phyloP scores from a whole-genome alignment of 805 yeast genomes.

The Spathaspora gorwiae region DNA sequence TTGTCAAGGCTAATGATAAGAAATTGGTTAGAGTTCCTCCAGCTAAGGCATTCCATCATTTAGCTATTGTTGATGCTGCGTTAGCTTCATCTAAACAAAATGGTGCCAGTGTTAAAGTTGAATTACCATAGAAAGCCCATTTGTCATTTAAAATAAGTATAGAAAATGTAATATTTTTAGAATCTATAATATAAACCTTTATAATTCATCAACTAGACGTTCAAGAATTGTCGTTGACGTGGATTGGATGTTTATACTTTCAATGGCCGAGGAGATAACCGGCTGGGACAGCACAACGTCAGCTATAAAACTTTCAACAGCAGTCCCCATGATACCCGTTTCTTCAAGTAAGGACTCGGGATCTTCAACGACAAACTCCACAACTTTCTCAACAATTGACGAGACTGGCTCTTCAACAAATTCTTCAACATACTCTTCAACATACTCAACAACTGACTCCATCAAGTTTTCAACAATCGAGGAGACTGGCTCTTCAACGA shows the following conservation, averaged over 20 bases:
- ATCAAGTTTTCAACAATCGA: constrained; percentile 1
- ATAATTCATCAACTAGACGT: constrained; percentile 11
- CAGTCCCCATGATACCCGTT: too few relatives aligned
- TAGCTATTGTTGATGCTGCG: constrained; percentile 85
- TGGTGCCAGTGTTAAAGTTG: constrained; percentile 50
- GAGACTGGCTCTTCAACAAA: background rate
- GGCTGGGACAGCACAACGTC: background rate
- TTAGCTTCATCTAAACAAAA: constrained; percentile 58
- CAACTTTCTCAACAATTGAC: background rate
- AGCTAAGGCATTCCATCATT: constrained; percentile 81
- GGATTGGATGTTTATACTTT: background rate
- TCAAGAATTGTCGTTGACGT: background rate
- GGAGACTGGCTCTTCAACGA: background rate
- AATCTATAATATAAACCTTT: constrained; percentile 1
- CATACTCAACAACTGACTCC: constrained; percentile 16
- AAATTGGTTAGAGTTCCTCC: constrained; percentile 56
- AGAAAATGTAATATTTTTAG: background rate
- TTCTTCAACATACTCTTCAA: background rate
- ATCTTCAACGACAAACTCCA: constrained; percentile 15
- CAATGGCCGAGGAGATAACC: too few relatives aligned
- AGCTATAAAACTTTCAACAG: background rate
- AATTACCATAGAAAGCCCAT: constrained; percentile 14
- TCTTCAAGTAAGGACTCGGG: background rate
- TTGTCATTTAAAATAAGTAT: background rate
- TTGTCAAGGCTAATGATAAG: constrained; percentile 63